Percentiles rank a stretch among this genome's conserved stretches.
Conservation (phyloP, 441 rosid genomes). For the Gossypium trilobum region DNA sequence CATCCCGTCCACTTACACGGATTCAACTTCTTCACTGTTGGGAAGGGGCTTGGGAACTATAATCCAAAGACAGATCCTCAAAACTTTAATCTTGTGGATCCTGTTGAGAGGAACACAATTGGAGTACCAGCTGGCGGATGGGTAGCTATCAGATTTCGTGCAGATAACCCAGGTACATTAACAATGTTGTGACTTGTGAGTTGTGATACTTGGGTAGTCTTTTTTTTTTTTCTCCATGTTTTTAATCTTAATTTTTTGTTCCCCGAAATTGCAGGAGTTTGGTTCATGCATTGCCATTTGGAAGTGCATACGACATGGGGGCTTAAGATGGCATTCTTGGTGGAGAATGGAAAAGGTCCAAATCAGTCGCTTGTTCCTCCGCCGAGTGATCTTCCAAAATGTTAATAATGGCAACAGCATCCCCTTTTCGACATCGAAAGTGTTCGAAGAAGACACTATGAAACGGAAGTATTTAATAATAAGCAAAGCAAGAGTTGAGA, state of each 20-base stretch:
- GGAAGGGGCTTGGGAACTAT: conserved; percentile 66
- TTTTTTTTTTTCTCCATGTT: not conserved
- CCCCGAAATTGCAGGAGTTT: conserved; percentile 34
- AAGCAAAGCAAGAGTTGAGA: not conserved
- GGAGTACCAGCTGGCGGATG: conserved; percentile 94
- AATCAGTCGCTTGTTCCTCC: conserved; percentile 75
- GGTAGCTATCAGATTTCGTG: conserved; percentile 76
- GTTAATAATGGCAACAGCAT: conserved; percentile 26
- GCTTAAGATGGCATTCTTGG: conserved; percentile 89
- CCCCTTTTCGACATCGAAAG: too few relatives aligned
- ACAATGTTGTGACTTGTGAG: not conserved
- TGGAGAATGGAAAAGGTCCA: conserved; percentile 80
- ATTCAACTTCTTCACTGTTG: conserved; percentile 65
- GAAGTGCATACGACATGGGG: conserved; percentile 95
- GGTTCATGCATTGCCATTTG: conserved; percentile 66
- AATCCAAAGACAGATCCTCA: conserved; percentile 50
- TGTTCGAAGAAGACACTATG: not conserved
- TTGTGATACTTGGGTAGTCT: not conserved
- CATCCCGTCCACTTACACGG: conserved; percentile 89
- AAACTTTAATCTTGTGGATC: conserved; percentile 72
- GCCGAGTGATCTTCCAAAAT: conserved; percentile 73
- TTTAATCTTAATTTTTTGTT: not conserved
- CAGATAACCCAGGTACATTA: conserved; percentile 83
- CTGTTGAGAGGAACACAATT: conserved; percentile 78
- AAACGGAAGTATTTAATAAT: not conserved